Evolutionary conservation across 345 rosid genomes (phyloP), one percentile per base, ranked within the genome.

Genomic region (Ceriops tagal): DNA sequence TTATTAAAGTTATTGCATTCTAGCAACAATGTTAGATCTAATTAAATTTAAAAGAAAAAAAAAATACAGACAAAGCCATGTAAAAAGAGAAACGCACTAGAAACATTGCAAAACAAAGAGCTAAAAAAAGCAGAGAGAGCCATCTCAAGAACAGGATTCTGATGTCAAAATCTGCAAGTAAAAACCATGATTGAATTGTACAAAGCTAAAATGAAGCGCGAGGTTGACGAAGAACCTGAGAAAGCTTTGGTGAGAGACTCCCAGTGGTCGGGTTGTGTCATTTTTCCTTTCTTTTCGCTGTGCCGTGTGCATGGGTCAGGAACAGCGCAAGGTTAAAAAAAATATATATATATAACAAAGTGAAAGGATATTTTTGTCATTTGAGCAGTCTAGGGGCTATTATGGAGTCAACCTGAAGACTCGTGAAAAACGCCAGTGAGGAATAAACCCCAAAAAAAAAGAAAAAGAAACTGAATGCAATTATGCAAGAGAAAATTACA

Each of bases 191-290:
- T 24, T 3, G 3, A 10, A 47, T n/a, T 49, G 62, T 9, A 47
- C 4, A 21, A 21, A 37, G 31, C 1, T 16, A 26, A 18, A 22
- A 34, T 16, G 27, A 22, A 21, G 1, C 9, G 11, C 1, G 19
- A 11, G 49, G 13, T 43, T 43, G 49, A 66, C 1, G 20, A 22
- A 32, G 47, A 72, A 93, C 98, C 97, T 82, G 96, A 79, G 80
- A 92, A 82, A 21, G 96, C 93, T 56, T 73, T 79, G 68, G 69
- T 28, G 70, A 95, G 83, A 72, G 84, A 75, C 75, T 86, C 83
- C 62, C 83, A 5, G 1, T 75, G 83, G 19, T 64, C 65, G n/a
- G 86, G 68, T n/a, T 70, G 78, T 70, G 87, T 89, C 98, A 89
- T 92, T 61, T 60, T 31, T 56, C 53, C 11, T n/a, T 39, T 8